Base-by-base conservation (phyloP, 306 rosid species). In the Datisca glomerata region DNA sequence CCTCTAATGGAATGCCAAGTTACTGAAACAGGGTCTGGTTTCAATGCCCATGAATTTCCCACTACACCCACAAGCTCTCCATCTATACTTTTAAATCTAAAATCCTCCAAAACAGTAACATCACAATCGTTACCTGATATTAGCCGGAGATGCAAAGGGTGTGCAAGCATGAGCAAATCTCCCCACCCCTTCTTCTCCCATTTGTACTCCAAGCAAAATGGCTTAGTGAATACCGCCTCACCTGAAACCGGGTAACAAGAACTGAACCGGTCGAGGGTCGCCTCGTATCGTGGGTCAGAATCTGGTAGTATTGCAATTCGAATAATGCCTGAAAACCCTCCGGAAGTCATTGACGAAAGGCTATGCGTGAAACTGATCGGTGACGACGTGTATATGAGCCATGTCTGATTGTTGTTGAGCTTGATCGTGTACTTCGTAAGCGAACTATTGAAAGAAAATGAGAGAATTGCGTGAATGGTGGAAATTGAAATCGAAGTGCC, bases 1-100 rank as follows among this genome's bases (percentile, higher is more conserved):
- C 97, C 95, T 29, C 31, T 59, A 18, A 47, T 52, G 8, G 95
- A 83, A 61, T 89, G 79, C 97, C 97, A 89, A 11, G 85, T 80
- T 10, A 80, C 44, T 5, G 70, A 70, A 47, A 83, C 64, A 12
- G 76, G 79, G 23, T 78, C 72, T 1, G 79, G 41, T 60, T 72
- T 54, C 60, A 89, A 41, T 8, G 39, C 22, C 97, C 94, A 89
- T 28, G 82, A 69, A 52, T 71, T 58, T 3, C 97, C 97, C 21
- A 89, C 79, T 48, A 83, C 66, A 9, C 97, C 94, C 45, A 83
- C 81, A 36, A 89, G 89, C 1, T 80, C 93, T 7, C 97, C 97
- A 62, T 89, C 97, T 40, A 89, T 77, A 56, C 97, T 80, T 28
- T 5, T 80, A 21, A 69, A 79, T 69, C 63, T 87, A 1, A 83